Evolutionary conservation across 2,329 filamentous ascomycete genomes (phyloP), one percentile per base, ranked within the genome.

Genomic region (Sporothrix brunneoviolacea): DNA sequence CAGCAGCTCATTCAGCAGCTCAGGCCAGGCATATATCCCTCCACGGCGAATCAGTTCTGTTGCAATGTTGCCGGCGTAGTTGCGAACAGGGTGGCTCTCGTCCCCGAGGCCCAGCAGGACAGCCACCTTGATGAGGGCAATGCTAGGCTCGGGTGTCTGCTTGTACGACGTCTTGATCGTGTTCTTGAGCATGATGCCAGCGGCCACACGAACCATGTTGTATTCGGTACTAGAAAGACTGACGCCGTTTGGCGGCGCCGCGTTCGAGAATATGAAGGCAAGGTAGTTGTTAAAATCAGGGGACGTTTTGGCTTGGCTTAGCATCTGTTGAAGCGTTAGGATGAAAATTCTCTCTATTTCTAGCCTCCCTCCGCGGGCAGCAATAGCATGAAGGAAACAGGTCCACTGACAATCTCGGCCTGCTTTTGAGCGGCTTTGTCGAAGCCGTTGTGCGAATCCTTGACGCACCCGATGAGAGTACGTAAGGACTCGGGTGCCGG

Each of bases 231-330:
- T 62, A 47, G 75, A 78, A 59, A 80, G 78, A 59, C 73, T 72
- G 63, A 87, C 72, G 56, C 74, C 82, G 51, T 73, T 68, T 41
- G 86, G 80, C 45, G 76, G 72, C 56, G 82, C 76, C 51, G 80
- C 66, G 60, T 80, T 89, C 54, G 87, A 88, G 68, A 95, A 88
- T 55, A 98, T 80, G 68, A 87, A 96, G 59, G 88, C 87, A 39
- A 98, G 83, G 68, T 98, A 98, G 71, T 97, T 97, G 74, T 94
- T 91, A 74, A 96, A 88, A 67, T 97, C 91, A 43, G 91, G 91
- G 10, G 88, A 93, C 47, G 76, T 72, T 66, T 88, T 94, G 54
- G 91, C 93, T 71, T 95, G 87, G 58, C 82, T 77, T 61, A 98
- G 87, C 88, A 97, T 94, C 93, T 97, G 38, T 46, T 35, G 9